Base-by-base conservation (phyloP, 495 filamentous ascomycete species). In the Penicillium fimorum region DNA sequence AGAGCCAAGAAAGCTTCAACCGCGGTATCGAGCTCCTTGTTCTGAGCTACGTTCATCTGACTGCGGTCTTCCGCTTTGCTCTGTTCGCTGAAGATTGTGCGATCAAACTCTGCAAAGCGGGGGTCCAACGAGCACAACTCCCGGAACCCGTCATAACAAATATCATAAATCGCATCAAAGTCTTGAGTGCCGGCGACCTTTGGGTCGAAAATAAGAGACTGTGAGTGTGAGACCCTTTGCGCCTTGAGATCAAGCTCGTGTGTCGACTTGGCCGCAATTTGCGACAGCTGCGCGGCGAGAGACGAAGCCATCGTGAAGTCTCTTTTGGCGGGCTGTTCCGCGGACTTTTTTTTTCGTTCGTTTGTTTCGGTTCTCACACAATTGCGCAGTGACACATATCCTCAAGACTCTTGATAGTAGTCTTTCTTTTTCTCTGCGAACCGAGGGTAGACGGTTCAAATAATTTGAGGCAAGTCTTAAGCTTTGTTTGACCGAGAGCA, bases 201-300 rank as follows among this genome's bases (percentile, higher is more conserved):
- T 38, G 84, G 82, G 63, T 95, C 91, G 71, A 92, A 99, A 51
- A 99, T 86, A 50, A 99, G 70, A 15, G 94, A 97, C 63, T 94
- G 89, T 46, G 89, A 90, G 76, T 97, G 93, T 25, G 89, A 81
- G 38, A 87, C 79, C 71, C 90, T 92, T 72, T 96, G 88, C 47
- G 90, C 88, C 68, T 96, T 95, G 45, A 95, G 83, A 66, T 97
- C 88, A 55, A 97, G 83, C 41, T 86, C 82, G 72, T 87, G 84
- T 49, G 86, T 88, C 52, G 89, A 90, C 62, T 86, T 85, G 54
- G 84, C 82, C 56, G 89, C 86, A 62, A 94, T 88, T 67, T 87
- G 82, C 75, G 87, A 86, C 71, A 96, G 67, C 80, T 94, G 91
- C 72, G 83, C 80, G 66, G 87, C 83, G 61, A 96, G 82, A 67